Base-by-base conservation (phyloP, 2,329 filamentous ascomycete species). In the Colletotrichum siamense region DNA sequence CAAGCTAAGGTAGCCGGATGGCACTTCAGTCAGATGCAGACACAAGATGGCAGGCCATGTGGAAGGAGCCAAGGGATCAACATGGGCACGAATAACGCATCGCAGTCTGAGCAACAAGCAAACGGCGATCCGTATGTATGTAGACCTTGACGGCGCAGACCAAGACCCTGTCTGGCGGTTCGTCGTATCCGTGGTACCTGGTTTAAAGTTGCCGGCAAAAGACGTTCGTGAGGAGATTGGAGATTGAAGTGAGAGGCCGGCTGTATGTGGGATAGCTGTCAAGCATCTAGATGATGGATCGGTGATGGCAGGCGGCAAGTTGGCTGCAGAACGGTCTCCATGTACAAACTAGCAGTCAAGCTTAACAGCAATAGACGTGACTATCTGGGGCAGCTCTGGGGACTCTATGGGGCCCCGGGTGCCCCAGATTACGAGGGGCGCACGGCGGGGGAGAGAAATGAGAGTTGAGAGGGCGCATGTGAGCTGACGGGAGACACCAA, bases 291-390 rank as follows among this genome's bases (percentile, higher is more conserved):
- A 44, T 32, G 22, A n/a, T 18, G 49, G 18, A 55, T 63, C 36
- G 10, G 36, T 36, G 67, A 65, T 62, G 12, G 13, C 36, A 68
- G 57, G 18, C 30, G 12, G 69, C 55, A 52, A 22, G 55, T 57
- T 36, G 61, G 39, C 28, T 63, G 55, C 63, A 75, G 44, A 30
- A 55, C 13, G 7, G 39, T n/a, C n/a, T 36, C 57, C n/a, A 22
- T 13, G 22, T 44, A 22, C n/a, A 52, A 13, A 26, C 55, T 67
- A 57, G n/a, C 32, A 72, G 52, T 63, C 63, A 63, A 73, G 39
- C 63, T 72, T 75, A 68, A 68, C 26, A 69, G 63, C 39, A 36
- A 73, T 68, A 73, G 63, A 69, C 18, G 55, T 63, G 73, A 13
- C 63, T 28, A 64, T 73, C 73, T 55, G 26, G 63, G 63, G 63